Conservation (phyloP, 1,284 basidiomycete genomes). For the Irpex sp. region DNA sequence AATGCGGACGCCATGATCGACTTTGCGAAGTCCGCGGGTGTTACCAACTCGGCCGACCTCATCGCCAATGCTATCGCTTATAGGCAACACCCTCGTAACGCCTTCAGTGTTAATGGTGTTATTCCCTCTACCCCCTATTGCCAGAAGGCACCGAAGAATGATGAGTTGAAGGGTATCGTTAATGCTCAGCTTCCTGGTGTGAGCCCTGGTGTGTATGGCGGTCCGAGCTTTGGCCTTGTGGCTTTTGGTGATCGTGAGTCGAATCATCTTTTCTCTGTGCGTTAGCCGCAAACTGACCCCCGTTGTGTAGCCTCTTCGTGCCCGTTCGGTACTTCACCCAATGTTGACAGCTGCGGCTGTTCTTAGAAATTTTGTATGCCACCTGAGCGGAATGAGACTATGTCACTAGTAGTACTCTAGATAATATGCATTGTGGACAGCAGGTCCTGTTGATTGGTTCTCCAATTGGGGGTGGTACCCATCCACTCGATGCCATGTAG, state of each 20-base stretch:
- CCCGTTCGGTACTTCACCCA: constrained; percentile 25
- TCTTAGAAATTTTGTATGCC: constrained; percentile 4
- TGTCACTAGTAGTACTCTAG: too few species aligned
- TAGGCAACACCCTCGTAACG: constrained; percentile 37
- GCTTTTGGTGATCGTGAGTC: constrained; percentile 28
- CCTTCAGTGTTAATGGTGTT: constrained; percentile 34
- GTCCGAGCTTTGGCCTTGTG: constrained; percentile 19
- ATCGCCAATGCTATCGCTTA: constrained; percentile 40
- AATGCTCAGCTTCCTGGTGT: constrained; percentile 44
- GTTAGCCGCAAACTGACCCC: background rate
- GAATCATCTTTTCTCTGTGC: background rate
- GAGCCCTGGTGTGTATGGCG: constrained; percentile 25
- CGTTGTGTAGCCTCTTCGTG: constrained; percentile 20
- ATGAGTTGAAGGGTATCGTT: constrained; percentile 42
- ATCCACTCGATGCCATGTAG: too few species aligned
- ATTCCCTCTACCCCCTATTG: constrained; percentile 45
- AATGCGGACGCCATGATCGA: constrained; percentile 45
- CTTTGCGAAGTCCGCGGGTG: constrained; percentile 40
- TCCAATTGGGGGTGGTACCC: too few species aligned
- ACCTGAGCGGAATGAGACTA: too few species aligned
- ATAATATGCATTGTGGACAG: too few species aligned
- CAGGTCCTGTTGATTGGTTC: too few species aligned
- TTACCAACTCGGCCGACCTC: constrained; percentile 35
- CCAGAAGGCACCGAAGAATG: constrained; percentile 45
- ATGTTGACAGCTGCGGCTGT: constrained; percentile 24